Evolutionary conservation across 305 asterid genomes (phyloP).

Genomic region (Ilex paraguariensis): DNA sequence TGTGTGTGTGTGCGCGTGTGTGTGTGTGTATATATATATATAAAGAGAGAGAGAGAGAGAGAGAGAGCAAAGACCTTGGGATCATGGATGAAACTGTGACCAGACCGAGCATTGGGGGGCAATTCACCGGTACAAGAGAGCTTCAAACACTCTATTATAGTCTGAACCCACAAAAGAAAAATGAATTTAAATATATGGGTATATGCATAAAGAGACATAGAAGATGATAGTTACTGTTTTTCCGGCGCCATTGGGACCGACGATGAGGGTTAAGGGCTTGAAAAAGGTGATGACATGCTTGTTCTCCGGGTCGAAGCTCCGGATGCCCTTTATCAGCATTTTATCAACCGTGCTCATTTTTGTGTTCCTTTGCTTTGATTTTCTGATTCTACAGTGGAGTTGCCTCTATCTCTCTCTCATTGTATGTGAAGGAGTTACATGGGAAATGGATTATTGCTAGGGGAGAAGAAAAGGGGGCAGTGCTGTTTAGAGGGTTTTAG

Average conservation of each 20-base stretch:
- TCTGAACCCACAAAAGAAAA: slow-evolving; percentile 36
- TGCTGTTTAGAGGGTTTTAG: too few relatives aligned
- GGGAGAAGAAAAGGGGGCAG: too few relatives aligned
- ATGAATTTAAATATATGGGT: neutral
- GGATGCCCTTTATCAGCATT: slow-evolving; percentile 96
- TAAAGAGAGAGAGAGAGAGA: slow-evolving; percentile 3
- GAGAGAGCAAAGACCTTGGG: slow-evolving; percentile 59
- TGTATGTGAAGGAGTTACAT: too few relatives aligned
- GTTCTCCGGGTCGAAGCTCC: slow-evolving; percentile 99
- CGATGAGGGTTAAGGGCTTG: slow-evolving; percentile 91
- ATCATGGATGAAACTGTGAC: slow-evolving; percentile 92
- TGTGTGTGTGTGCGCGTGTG: neutral
- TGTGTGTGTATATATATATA: neutral
- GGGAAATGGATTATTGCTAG: too few relatives aligned
- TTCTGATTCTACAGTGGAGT: too few relatives aligned
- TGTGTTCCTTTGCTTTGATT: neutral
- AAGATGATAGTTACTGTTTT: slow-evolving; percentile 53
- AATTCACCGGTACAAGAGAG: slow-evolving; percentile 93
- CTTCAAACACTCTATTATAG: slow-evolving; percentile 95
- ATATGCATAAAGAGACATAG: neutral
- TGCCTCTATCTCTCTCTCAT: too few relatives aligned
- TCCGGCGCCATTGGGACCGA: slow-evolving; percentile 96
- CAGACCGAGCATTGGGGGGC: slow-evolving; percentile 97
- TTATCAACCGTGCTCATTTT: slow-evolving; percentile 94
- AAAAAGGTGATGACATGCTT: slow-evolving; percentile 87